Evolutionary conservation across 257 asterid genomes (phyloP), one percentile per base, ranked within the genome.

Genomic region (Plantago ovata): DNA sequence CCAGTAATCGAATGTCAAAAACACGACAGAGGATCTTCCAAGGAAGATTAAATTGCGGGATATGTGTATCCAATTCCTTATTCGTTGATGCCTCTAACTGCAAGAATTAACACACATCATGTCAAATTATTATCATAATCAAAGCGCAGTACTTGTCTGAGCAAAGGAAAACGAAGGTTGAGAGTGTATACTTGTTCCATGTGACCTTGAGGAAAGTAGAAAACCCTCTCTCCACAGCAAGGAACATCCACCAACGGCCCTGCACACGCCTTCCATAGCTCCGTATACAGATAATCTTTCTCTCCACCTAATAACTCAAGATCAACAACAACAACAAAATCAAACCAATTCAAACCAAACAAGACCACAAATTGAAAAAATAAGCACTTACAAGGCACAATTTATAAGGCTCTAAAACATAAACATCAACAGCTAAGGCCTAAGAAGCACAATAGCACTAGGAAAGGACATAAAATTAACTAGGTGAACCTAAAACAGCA

Each of bases 151-250:
- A 15, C 28, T 41, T 14, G 0, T 13, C 11, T 4, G 22, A 9
- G 8, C 54, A 59, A 49, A 16, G 0, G 39, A 38, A 4, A 38
- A 39, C 1, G n/a, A 4, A 56, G 15, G 16, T 38, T 16, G 0
- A 33, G 43, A 67, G 44, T 5, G 33, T 21, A 16, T 72, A 84
- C 96, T 73, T 87, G 96, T 65, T 87, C 95, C 77, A 87, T 75
- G 69, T 85, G 96, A 63, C 96, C 96, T 62, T 87, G 96, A 60
- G 95, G 93, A 65, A 87, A 87, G 72, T 87, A 87, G 75, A 75
- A 87, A 69, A 79, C 89, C 66, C 87, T 73, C 49, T 87, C 87
- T 45, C 71, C 71, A 60, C 49, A 16, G 54, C 80, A 62, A 64
- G 88, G 96, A 70, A 88, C 69, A 70, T 85, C 88, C 44, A 85